Evolutionary conservation across 345 rosid genomes (phyloP).

Genomic region (Durio zibethinus): DNA sequence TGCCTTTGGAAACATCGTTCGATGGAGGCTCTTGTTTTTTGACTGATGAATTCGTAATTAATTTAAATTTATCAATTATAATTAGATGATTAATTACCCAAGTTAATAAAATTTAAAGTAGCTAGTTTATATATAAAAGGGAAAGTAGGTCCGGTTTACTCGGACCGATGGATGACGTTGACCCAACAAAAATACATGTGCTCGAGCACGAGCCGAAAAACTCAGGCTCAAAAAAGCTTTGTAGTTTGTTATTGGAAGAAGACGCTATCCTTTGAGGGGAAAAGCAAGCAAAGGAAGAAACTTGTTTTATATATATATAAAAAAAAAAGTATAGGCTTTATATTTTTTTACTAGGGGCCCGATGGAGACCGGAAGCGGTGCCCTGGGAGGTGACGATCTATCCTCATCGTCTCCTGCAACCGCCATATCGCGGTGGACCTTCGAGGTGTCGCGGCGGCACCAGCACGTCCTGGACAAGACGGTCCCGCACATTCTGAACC

Average conservation of each 20-base stretch:
- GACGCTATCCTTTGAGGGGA: too few species aligned
- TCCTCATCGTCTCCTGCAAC: conserved; percentile 28
- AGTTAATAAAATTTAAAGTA: background rate
- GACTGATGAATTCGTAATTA: too few species aligned
- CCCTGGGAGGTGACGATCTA: conserved; percentile 5
- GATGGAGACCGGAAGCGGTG: conserved; percentile 4
- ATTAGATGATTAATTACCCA: background rate
- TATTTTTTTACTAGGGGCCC: background rate
- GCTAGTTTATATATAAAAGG: too few species aligned
- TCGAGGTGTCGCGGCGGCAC: conserved; percentile 45
- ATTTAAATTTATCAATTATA: background rate
- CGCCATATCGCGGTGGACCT: conserved; percentile 40
- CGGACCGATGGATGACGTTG: background rate
- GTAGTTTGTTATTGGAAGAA: background rate
- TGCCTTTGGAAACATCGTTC: too few species aligned
- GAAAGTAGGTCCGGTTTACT: background rate
- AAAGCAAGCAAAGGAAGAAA: background rate
- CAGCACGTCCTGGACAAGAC: conserved; percentile 75
- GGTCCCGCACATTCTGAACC: conserved; percentile 51
- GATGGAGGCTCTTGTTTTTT: too few species aligned
- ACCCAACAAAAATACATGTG: background rate
- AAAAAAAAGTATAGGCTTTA: background rate
- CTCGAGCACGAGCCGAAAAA: background rate
- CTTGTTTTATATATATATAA: background rate
- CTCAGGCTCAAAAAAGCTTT: background rate